phyloP scores from a whole-genome alignment of 352 stramenopile species.

The Pythium folliculosum region DNA sequence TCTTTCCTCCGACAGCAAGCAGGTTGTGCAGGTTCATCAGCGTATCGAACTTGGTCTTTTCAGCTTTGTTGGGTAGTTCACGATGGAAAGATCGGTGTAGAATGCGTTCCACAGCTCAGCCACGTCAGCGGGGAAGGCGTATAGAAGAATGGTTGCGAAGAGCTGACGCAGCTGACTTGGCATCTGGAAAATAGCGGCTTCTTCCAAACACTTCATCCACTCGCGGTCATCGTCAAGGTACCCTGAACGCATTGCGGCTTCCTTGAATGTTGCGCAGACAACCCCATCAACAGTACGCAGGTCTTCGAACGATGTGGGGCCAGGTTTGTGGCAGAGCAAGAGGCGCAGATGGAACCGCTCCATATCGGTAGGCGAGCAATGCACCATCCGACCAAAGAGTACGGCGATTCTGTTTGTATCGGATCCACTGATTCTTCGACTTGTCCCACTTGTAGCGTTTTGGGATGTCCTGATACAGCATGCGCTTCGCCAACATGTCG shows the following conservation, averaged over 20 bases:
- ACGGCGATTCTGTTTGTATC: constrained; percentile 11
- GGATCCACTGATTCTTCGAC: constrained; percentile 12
- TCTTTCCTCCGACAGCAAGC: constrained; percentile 13
- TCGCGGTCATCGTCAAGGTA: constrained; percentile 31
- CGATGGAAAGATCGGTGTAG: constrained; percentile 19
- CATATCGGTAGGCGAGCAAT: constrained; percentile 23
- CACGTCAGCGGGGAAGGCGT: constrained; percentile 11
- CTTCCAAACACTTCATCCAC: constrained; percentile 24
- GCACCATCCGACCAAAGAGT: constrained; percentile 29
- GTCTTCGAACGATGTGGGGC: constrained; percentile 32
- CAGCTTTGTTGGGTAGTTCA: background rate
- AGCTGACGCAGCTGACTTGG: constrained; percentile 34
- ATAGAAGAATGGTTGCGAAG: constrained; percentile 35
- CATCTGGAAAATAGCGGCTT: constrained; percentile 24
- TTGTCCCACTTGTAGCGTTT: constrained; percentile 17
- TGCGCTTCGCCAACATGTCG: background rate
- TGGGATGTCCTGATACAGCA: constrained; percentile 12
- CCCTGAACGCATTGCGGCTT: constrained; percentile 16
- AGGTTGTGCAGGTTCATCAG: constrained; percentile 20
- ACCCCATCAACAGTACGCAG: constrained; percentile 24
- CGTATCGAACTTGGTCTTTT: constrained; percentile 23
- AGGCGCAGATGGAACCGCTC: constrained; percentile 33
- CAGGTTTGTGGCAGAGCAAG: constrained; percentile 19
- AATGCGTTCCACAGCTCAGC: constrained; percentile 28
- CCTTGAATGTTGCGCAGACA: constrained; percentile 24